A percentile compares a stretch with the other conserved stretches of the same genome.
Evolutionary conservation across 306 rosid species (phyloP).

Genomic region (Ceratonia siliqua): DNA sequence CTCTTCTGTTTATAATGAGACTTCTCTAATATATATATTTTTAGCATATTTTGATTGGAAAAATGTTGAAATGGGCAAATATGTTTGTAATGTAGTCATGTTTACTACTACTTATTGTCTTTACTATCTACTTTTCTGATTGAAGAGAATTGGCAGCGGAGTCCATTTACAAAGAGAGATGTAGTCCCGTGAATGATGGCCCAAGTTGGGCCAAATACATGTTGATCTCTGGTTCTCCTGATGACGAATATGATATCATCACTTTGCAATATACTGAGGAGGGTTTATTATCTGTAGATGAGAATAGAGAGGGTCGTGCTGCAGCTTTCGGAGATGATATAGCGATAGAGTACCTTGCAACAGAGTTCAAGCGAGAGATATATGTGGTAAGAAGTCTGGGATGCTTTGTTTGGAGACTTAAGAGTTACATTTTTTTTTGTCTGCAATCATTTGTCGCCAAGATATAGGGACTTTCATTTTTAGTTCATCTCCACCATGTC

Average conservation of each 20-base stretch:
- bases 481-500: not conserved
- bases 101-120: conserved; percentile 21
- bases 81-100: not conserved
- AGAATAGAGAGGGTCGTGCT: conserved; percentile 82
- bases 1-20: not conserved
- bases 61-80: conserved; percentile 23
- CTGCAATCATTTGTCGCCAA: not conserved
- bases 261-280: conserved; percentile 92
- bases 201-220: conserved; percentile 92
- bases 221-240: conserved; percentile 78
- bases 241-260: conserved; percentile 82
- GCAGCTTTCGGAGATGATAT: conserved; percentile 97
- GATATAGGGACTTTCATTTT: not conserved
- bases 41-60: not conserved
- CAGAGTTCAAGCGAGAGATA: conserved; percentile 89
- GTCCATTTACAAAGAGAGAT: conserved; percentile 90
- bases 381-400: conserved; percentile 66
- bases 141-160: conserved; percentile 89
- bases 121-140: conserved; percentile 30
- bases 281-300: conserved; percentile 78
- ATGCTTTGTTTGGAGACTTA: conserved; percentile 11
- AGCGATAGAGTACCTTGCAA: conserved; percentile 94
- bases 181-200: conserved; percentile 72
- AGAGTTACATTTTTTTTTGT: not conserved
- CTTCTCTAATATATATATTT: not conserved